phyloP scores from a whole-genome alignment of 768 basidiomycete genomes.

The Phlebiopsis flavidoalba region DNA sequence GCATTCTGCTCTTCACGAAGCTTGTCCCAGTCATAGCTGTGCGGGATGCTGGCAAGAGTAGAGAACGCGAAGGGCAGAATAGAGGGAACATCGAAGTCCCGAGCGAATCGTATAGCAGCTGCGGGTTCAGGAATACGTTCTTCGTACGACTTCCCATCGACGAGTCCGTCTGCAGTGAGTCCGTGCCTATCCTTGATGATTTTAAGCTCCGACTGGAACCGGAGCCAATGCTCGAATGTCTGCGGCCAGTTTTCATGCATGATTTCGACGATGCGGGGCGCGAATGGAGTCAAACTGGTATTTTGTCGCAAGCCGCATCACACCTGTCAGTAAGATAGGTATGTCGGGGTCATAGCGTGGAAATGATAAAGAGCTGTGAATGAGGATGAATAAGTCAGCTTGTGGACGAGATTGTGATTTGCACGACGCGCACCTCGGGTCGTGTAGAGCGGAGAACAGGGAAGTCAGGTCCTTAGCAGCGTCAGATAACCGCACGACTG shows the following conservation, averaged over 20 bases:
- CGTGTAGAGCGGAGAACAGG: too few relatives aligned
- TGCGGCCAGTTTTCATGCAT: conserved; percentile 24
- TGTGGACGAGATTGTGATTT: too few relatives aligned
- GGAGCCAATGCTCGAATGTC: conserved; percentile 8
- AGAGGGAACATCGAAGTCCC: conserved; percentile 8
- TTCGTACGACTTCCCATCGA: too few relatives aligned
- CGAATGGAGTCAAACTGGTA: conserved; percentile 23
- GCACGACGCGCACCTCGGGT: too few relatives aligned
- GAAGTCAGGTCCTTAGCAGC: too few relatives aligned
- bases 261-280: conserved; percentile 14
- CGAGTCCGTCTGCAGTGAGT: neutral
- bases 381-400: too few relatives aligned
- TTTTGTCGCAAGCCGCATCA: conserved; percentile 22
- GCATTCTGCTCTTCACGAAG: neutral
- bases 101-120: conserved; percentile 7
- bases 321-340: conserved; percentile 12
- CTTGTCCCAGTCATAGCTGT: neutral
- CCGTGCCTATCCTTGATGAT: neutral
- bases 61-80: conserved; percentile 13
- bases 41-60: neutral
- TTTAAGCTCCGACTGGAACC: neutral
- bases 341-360: conserved; percentile 16
- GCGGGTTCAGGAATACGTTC: neutral
- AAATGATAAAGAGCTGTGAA: conserved; percentile 12
- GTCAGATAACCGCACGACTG: too few relatives aligned